phyloP scores from a whole-genome alignment of 179 eudicot species.

The Beta corolliflora region DNA sequence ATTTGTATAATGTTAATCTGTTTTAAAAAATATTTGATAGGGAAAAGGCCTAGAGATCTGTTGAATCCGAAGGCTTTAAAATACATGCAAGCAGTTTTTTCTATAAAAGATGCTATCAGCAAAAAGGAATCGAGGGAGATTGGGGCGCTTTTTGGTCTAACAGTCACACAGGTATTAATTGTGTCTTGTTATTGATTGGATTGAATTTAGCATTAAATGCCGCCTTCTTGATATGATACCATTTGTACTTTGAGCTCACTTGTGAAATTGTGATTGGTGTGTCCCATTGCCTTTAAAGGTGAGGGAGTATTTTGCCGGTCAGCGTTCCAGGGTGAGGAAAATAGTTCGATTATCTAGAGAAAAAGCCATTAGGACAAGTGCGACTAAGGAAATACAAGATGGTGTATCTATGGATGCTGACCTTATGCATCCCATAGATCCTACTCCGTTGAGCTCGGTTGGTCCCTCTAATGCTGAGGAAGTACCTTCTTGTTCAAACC shows the following conservation, averaged over 20 bases:
- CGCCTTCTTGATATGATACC: not conserved
- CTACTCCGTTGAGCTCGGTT: slow-evolving; percentile 60
- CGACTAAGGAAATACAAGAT: slow-evolving; percentile 41
- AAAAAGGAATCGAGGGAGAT: slow-evolving; percentile 90
- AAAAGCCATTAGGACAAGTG: slow-evolving; percentile 45
- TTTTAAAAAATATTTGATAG: slow-evolving; percentile 37
- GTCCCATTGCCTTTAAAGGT: slow-evolving; percentile 44
- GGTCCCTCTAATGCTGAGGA: slow-evolving; percentile 61
- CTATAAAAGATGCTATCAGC: slow-evolving; percentile 80
- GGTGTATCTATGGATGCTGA: slow-evolving; percentile 41
- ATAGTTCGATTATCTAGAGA: slow-evolving; percentile 71
- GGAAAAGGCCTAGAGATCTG: slow-evolving; percentile 92
- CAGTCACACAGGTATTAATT: slow-evolving; percentile 78
- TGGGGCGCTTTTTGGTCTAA: slow-evolving; percentile 83
- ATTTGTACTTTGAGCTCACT: slow-evolving; percentile 8
- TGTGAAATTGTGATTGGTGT: not conserved
- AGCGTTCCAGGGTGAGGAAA: slow-evolving; percentile 81
- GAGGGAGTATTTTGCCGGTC: slow-evolving; percentile 74
- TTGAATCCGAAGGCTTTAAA: slow-evolving; percentile 83
- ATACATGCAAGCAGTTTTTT: slow-evolving; percentile 82
- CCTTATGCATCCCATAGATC: slow-evolving; percentile 41
- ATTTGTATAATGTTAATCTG: not conserved
- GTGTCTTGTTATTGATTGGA: not conserved
- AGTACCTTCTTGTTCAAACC: slow-evolving; percentile 63
- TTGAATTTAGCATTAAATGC: not conserved